Evolutionary conservation across 2,329 filamentous ascomycete genomes (phyloP).

Genomic region (Mycosphaerella sp.): DNA sequence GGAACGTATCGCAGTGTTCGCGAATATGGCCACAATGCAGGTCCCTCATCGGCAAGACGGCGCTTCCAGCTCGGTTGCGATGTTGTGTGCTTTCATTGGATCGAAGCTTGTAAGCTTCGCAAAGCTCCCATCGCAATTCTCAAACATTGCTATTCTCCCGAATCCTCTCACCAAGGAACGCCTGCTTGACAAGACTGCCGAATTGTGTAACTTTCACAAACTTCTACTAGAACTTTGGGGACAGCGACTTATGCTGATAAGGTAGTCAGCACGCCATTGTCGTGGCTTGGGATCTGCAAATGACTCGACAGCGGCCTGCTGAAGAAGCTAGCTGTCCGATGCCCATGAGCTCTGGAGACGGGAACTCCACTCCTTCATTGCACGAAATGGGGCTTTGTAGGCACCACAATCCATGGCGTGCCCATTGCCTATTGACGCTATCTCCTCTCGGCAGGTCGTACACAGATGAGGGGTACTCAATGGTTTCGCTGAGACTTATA

Average conservation of each 20-base stretch:
- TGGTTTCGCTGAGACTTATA: background rate
- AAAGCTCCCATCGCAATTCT: background rate
- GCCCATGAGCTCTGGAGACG: background rate
- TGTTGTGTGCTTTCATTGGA: slow-evolving; percentile 1
- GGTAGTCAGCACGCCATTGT: background rate
- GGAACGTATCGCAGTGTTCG: background rate
- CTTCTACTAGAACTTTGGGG: background rate
- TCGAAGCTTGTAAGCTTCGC: slow-evolving; percentile 1
- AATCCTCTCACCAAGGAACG: background rate
- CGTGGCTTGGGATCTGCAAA: slow-evolving; percentile 1
- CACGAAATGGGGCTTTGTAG: background rate
- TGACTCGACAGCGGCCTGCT: background rate
- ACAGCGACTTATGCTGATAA: background rate
- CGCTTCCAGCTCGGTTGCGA: background rate
- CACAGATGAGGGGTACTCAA: slow-evolving; percentile 5
- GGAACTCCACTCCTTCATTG: slow-evolving; percentile 3
- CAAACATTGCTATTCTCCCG: background rate
- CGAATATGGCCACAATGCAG: background rate
- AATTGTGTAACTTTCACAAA: background rate
- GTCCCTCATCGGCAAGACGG: background rate
- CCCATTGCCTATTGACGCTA: background rate
- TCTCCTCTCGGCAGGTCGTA: background rate
- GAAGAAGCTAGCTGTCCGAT: slow-evolving; percentile 2
- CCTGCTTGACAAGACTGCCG: background rate
- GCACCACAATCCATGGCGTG: slow-evolving; percentile 1